A percentile compares a stretch with the other conserved stretches of the same genome.
These are phyloP conservation scores for Papiliotrema nemorosa DNA, from an alignment of 1,284 basidiomycete genomes.

Conservation along the genomic window DNA sequence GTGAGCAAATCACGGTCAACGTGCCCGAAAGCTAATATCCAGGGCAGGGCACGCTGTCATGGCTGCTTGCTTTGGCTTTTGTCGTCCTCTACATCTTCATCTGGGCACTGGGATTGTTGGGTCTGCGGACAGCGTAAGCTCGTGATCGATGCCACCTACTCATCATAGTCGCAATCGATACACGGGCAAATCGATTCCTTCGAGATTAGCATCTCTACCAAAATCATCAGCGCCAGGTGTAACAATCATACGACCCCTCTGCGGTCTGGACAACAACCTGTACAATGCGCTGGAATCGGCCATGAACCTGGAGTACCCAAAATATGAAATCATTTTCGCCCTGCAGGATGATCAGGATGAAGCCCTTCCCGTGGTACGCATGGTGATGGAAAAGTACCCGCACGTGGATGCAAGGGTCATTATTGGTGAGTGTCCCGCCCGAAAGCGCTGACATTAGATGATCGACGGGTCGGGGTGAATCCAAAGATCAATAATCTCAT, in stretches of 20 bases:
- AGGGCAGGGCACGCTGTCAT: too few species aligned
- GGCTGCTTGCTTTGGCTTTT: too few species aligned
- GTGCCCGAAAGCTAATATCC: too few species aligned
- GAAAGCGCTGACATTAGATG: constrained; percentile 41
- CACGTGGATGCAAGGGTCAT: constrained; percentile 66
- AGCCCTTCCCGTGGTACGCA: constrained; percentile 70
- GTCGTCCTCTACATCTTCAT: constrained; percentile 69
- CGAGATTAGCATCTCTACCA: constrained; percentile 59
- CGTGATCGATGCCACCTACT: constrained; percentile 54
- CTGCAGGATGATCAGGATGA: constrained; percentile 79
- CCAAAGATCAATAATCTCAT: constrained; percentile 98
- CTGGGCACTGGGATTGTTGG: constrained; percentile 72
- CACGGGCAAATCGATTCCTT: constrained; percentile 58
- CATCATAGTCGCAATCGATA: constrained; percentile 57
- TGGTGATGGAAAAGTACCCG: constrained; percentile 69
- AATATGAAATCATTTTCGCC: constrained; percentile 81
- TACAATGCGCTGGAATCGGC: constrained; percentile 90
- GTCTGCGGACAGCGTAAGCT: constrained; percentile 73
- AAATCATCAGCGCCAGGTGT: constrained; percentile 70
- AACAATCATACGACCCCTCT: constrained; percentile 83
- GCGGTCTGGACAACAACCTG: constrained; percentile 86
- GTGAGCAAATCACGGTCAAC: too few species aligned
- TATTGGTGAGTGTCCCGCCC: constrained; percentile 59
- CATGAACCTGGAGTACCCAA: constrained; percentile 81
- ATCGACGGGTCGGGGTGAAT: constrained; percentile 71